Base-by-base conservation (phyloP, 345 rosid species). In the Salix dunnii region DNA sequence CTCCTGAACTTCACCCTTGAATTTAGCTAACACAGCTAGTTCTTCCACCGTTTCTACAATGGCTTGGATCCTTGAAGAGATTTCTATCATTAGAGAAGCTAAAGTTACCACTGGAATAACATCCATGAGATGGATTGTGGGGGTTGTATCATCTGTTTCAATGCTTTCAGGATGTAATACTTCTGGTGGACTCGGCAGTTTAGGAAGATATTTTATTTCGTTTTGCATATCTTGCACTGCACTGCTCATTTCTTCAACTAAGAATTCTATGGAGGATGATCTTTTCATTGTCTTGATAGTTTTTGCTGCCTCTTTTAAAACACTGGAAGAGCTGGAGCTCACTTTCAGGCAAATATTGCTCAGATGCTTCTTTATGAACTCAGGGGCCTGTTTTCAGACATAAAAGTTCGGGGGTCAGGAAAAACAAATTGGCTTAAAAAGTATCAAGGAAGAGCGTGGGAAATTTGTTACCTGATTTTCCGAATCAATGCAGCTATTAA, bases 1-100 rank as follows among this genome's bases (percentile, higher is more conserved):
- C 43, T 80, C 78, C 6, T 74, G 51, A 18, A 2, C 84, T 10
- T 14, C 35, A 7, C 16, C 55, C 76, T 78, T 48, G 60, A 88
- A 86, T 35, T 63, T 78, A 9, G 85, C 87, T 31, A 74, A 38
- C 3, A 81, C 49, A 31, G 75, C 83, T 14, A 88, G 79, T 67
- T 84, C 84, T 53, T 80, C 75, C 30, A 84, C 87, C 18, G 75
- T 82, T 35, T 83, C 76, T 53, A 68, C 79, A 43, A 77, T 62
- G 33, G 49, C 67, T 78, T 86, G 81, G n/a, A 76, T 68, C 77
- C 88, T 77, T 16, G 71, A 69, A 13, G 84, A 72, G 17, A 71
- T 80, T 83, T 88, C 89, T 16, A 78, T 78, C 76, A 86, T 62
- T 40, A 88, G 23, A 33, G 88, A 86, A 48, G 81, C 58, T 73